Evolutionary conservation across 345 rosid species (phyloP), one percentile per base, ranked within the genome.

Genomic region (Salix purpurea): DNA sequence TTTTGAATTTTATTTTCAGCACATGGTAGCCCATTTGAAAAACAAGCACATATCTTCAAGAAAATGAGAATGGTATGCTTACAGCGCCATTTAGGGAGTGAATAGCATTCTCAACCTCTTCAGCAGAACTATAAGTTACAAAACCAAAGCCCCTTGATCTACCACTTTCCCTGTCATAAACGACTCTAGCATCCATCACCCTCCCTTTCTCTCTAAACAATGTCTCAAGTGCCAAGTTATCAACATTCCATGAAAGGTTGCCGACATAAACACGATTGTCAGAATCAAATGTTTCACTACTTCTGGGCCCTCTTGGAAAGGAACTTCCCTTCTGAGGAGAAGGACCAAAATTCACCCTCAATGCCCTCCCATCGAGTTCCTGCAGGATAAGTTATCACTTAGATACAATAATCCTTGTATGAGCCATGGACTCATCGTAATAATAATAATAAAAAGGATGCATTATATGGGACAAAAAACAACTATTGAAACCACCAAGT

Each of bases 91-190:
- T 73, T 84, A 93, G 85, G 75, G 92, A 83, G 30, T 80, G 86
- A 66, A 96, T 86, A 26, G 98, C 99, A 70, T 70, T 82, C 79
- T 88, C 77, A 64, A 91, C 97, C 85, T 96, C 99, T 48, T 88
- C 86, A 75, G 97, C 67, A 71, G 97, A 90, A 78, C 85, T 86
- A 82, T 88, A 96, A 10, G 96, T 89, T 60, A 96, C 98, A 77
- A 96, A 96, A 65, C 99, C 99, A 40, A 93, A 96, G 74, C 99
- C 98, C 87, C 94, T 91, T 61, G 99, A 96, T 78, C 99, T 87
- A 69, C 99, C 98, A 72, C 85, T 93, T 67, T 93, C 98, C 84
- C 98, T 82, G 82, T 96, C 99, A 77, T 91, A 96, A 69, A 96
- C 90, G 42, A 96, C 99, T 85, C 75, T 96, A 21, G 98, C 99